Base-by-base conservation (phyloP, 495 filamentous ascomycete genomes). In the Cairneyella variabilis region DNA sequence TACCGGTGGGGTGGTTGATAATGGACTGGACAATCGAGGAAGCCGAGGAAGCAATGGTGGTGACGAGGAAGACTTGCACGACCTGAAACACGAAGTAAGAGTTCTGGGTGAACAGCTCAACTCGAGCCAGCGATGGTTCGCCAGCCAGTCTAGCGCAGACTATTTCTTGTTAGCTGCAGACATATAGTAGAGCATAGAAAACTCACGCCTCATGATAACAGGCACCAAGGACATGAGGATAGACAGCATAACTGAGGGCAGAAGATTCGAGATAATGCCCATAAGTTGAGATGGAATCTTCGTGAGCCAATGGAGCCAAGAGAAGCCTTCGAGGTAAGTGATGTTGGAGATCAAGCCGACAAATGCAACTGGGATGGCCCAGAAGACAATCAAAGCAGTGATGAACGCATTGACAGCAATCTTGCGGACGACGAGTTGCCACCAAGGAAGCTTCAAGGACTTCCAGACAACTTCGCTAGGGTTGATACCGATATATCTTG, bases 71-170 rank as follows among this genome's bases (percentile, higher is more conserved):
- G 16, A 96, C 88, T 68, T 98, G 92, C 25, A 98, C 76, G 37
- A 98, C 86, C 67, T 96, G 91, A 79, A 97, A 98, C 16, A 77
- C 79, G 64, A 97, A 98, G 75, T 95, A 98, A 43, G 78, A 88
- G 63, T 95, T 95, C 65, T 98, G 93, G 1, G 85, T 86, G 40
- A 84, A 86, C 30, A 96, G 74, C 70, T 98, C 93, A 26, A 97
- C 80, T 11, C 81, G 78, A 6, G 90, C 85, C 3, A 80, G 59
- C 10, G 86, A 90, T 11, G 90, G 89, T 45, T 82, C 88, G 40
- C 93, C 93, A 28, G 85, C 78, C 43, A 90, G 66, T 63, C 82
- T 91, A 22, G 91, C 83, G 81, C 82, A 71, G 73, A 83, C 60
- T 63, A 48, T 45, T 5, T 34, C 10, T 2, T 43, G 82, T 71